Base-by-base conservation (phyloP, 1,284 basidiomycete genomes). In the Apiotrichum domesticum region DNA sequence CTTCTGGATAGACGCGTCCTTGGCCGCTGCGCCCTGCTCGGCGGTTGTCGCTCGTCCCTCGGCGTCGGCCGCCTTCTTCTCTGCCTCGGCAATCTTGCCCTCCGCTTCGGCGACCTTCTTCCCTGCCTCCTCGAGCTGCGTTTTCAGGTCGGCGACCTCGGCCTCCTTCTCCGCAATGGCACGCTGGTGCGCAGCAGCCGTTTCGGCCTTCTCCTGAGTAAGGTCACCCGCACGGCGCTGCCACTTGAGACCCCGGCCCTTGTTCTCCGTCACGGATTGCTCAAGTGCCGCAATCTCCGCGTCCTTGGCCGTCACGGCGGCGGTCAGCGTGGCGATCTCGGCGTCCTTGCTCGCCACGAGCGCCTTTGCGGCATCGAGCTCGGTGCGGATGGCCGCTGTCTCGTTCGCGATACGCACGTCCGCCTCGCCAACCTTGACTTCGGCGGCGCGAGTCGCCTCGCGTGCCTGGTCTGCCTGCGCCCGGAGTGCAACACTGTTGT, bases 391-490 rank as follows among this genome's bases (percentile, higher is more conserved):
- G 3, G 66, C 42, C 0, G 64, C 61, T 0, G 69, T 73, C 14
- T 70, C 69, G 14, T 66, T 54, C 0, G 56, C 67, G 15, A 75
- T 61, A 9, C 69, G 68, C 7, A 66, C 15, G 40, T 75, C 69
- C 40, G 70, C 64, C 43, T 72, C 62, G 15, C 51, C 56, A 21
- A 55, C 58, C 51, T 55, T 55, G 29, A 42, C 52, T 61, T 75
- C 71, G 13, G 72, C 71, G 6, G 58, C 61, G 15, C 88, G 84
- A 54, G 85, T 77, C n/a, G 83, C 79, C 58, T 93, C 90, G 7
- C 88, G 84, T 64, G 94, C 92, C 67, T 87, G 84, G 13, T 80
- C 78, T n/a, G 95, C 76, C 66, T 91, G 88, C 1, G 77, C 76
- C 54, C 87, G 83, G 11, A 92, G 75, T 3, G 62, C 51, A 35